Base-by-base conservation (phyloP, 2,329 filamentous ascomycete species). In the Venturia asperata region DNA sequence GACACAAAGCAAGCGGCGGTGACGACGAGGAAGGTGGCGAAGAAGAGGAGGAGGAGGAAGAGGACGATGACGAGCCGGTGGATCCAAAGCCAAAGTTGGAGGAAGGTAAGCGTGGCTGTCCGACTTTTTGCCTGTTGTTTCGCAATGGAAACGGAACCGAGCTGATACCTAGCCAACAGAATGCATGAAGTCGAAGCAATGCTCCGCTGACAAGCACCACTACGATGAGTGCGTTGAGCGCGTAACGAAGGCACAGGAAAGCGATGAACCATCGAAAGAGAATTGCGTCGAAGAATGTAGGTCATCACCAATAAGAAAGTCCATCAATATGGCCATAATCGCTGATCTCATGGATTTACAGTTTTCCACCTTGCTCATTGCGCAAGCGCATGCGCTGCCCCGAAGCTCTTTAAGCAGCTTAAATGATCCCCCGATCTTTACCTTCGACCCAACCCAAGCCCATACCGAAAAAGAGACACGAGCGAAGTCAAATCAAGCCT, bases 311-410 rank as follows among this genome's bases (percentile, higher is more conserved):
- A 27, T 7, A 21, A 41, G 3, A 13, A 21, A 2, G 17, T 0
- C 39, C 60, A 7, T 49, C 52, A 37, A 4, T 71, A 62, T 70
- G 64, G n/a, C 17, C 27, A 21, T 45, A 63, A 62, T 66, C 37
- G 42, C 27, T 5, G 24, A 43, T 58, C 13, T 24, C 37, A 39
- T 34, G 45, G 34, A n/a, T 42, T 56, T 17, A 56, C 72, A 97
- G 93, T 97, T 84, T 99, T 99, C 89, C 93, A 99, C 81, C 90
- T 99, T 73, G 88, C 90, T 73, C 94, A 97, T 85, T 99, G 94
- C 83, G 91, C 93, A 69, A 90, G 86, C 74, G 82, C 88, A 77
- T 99, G 94, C 78, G 93, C 94, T 69, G 94, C 94, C 65, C 92
- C 93, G 74, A 97, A 96, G 87, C 89, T 99, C 74, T 99, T 91